phyloP scores from a whole-genome alignment of 768 basidiomycete genomes.

The Lyophyllum semitale region DNA sequence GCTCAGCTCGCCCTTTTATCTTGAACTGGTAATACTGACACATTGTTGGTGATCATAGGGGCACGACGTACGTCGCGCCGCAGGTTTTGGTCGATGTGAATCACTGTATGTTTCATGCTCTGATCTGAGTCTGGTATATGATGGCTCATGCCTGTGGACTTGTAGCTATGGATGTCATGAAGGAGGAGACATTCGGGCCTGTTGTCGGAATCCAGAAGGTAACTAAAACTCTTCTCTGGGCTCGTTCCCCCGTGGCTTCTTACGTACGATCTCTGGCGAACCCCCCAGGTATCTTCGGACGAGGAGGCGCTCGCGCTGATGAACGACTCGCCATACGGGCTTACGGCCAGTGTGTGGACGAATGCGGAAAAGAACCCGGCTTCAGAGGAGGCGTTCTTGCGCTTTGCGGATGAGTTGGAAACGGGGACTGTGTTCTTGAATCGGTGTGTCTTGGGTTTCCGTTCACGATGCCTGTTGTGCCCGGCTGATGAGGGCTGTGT shows the following conservation, averaged over 20 bases:
- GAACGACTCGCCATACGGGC: constrained; percentile 95
- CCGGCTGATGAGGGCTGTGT: background rate
- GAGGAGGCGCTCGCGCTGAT: constrained; percentile 88
- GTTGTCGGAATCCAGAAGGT: constrained; percentile 94
- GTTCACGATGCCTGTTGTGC: background rate
- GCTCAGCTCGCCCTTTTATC: constrained; percentile 18
- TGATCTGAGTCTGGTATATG: constrained; percentile 6
- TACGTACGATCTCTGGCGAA: no score
- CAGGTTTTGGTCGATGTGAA: constrained; percentile 89
- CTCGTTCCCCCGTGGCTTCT: no score
- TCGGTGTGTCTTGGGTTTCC: constrained; percentile 41
- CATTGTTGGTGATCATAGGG: constrained; percentile 40
- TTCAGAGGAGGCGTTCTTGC: constrained; percentile 71
- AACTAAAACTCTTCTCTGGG: background rate
- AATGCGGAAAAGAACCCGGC: constrained; percentile 56
- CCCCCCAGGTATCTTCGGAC: constrained; percentile 69
- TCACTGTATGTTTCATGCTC: constrained; percentile 61
- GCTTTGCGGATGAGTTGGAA: constrained; percentile 70
- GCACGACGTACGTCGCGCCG: constrained; percentile 86
- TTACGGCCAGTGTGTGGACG: constrained; percentile 96
- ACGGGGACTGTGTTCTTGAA: constrained; percentile 95
- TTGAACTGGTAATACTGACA: background rate
- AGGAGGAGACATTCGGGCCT: constrained; percentile 92
- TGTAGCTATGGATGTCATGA: constrained; percentile 92
- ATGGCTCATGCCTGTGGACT: background rate